phyloP scores from a whole-genome alignment of 345 rosid species.

The Hirschfeldia incana region DNA sequence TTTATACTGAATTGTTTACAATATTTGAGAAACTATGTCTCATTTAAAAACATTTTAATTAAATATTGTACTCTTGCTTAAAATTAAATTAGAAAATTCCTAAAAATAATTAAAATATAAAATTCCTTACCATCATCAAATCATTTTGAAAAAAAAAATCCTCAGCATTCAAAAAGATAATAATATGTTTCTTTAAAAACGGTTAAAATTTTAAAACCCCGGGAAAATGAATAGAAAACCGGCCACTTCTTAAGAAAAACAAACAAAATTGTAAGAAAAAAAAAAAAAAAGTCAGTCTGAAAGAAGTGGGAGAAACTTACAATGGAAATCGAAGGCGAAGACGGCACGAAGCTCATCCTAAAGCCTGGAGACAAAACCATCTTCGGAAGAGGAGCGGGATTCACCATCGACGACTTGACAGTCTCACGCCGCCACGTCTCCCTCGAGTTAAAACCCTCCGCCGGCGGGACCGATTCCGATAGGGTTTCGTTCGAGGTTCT shows the following conservation, averaged over 20 bases:
- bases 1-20: too few species aligned
- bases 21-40: too few species aligned
- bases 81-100: too few species aligned
- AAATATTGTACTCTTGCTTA: too few species aligned
- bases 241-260: not conserved
- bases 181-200: too few species aligned
- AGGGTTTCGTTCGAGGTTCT: conserved; percentile 59
- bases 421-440: conserved; percentile 69
- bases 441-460: conserved; percentile 37
- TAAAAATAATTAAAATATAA: too few species aligned
- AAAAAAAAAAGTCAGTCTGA: not conserved
- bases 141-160: too few species aligned
- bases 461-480: conserved; percentile 34
- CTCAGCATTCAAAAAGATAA: too few species aligned
- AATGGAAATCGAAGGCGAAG: conserved; percentile 75
- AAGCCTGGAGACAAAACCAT: conserved; percentile 28
- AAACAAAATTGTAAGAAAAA: not conserved
- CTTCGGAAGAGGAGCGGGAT: conserved; percentile 68
- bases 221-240: conserved; percentile 13
- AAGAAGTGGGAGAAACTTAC: not conserved
- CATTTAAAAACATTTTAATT: too few species aligned
- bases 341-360: conserved; percentile 53
- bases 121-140: too few species aligned
- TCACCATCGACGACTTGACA: conserved; percentile 48
- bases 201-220: not conserved